Conservation (phyloP, 208 protist species). For the Porcisia deanei region DNA sequence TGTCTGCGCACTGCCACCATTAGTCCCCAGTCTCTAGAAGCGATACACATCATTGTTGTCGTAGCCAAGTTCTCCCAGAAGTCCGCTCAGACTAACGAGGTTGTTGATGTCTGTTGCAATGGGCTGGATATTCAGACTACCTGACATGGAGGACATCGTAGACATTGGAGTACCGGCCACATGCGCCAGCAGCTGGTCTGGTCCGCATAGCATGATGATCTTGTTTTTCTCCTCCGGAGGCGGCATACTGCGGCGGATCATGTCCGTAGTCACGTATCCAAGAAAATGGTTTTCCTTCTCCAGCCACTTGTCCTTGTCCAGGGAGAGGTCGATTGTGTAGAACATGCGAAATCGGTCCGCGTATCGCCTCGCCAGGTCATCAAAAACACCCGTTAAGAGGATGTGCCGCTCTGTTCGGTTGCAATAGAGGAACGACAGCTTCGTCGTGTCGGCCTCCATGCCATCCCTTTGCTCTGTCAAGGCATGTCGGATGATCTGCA, state of each 20-base stretch:
- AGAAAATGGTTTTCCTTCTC: slow-evolving; percentile 59
- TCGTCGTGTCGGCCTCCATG: slow-evolving; percentile 78
- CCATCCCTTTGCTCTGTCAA: slow-evolving; percentile 65
- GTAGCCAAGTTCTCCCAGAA: slow-evolving; percentile 85
- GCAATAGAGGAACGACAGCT: slow-evolving; percentile 91
- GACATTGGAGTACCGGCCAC: slow-evolving; percentile 80
- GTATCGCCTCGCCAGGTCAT: slow-evolving; percentile 70
- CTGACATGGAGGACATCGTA: slow-evolving; percentile 78
- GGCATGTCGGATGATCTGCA: slow-evolving; percentile 90
- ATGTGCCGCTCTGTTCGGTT: slow-evolving; percentile 94
- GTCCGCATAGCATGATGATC: slow-evolving; percentile 91
- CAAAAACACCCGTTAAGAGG: slow-evolving; percentile 87
- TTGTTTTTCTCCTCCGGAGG: slow-evolving; percentile 73
- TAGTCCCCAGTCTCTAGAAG: slow-evolving; percentile 46
- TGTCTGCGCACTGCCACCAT: background rate
- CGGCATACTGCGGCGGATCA: slow-evolving; percentile 80
- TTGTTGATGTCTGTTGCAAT: slow-evolving; percentile 87
- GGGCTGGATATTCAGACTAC: slow-evolving; percentile 78
- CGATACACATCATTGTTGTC: slow-evolving; percentile 83
- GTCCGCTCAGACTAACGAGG: slow-evolving; percentile 69
- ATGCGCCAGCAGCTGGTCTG: slow-evolving; percentile 81
- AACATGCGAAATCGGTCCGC: slow-evolving; percentile 83
- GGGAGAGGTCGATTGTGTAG: slow-evolving; percentile 87
- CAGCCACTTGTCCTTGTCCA: slow-evolving; percentile 81
- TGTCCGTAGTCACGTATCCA: slow-evolving; percentile 77